Evolutionary conservation across 495 filamentous ascomycete genomes (phyloP).

Genomic region (Amniculicola lignicola): DNA sequence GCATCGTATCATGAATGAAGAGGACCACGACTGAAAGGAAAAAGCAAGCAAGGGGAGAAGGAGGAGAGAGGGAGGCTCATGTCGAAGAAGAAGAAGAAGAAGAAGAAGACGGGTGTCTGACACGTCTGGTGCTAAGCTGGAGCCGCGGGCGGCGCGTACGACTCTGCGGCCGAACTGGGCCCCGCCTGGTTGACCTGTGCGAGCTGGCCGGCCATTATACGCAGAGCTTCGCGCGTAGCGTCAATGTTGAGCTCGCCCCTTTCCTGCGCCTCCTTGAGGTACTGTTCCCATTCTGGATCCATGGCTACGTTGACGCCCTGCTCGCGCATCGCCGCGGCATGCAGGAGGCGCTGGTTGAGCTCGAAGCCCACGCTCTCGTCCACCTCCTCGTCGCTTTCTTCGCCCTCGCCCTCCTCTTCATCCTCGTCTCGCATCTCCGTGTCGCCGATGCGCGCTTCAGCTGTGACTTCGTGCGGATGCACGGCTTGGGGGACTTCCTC

Average conservation of each 20-base stretch:
- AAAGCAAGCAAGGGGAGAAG: neutral
- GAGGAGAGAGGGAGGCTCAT: neutral
- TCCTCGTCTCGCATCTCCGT: constrained; percentile 30
- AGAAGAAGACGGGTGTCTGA: neutral
- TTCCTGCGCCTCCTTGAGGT: constrained; percentile 77
- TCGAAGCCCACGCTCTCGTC: constrained; percentile 56
- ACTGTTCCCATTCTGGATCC: constrained; percentile 82
- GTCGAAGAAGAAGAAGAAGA: neutral
- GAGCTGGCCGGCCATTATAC: constrained; percentile 15
- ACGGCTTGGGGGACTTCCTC: constrained; percentile 13
- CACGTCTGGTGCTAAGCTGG: neutral
- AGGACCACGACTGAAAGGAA: neutral
- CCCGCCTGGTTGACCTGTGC: constrained; percentile 8
- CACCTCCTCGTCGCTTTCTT: constrained; percentile 58
- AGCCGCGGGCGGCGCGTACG: neutral
- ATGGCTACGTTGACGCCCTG: constrained; percentile 61
- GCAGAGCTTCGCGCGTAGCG: constrained; percentile 17
- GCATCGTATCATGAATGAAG: neutral
- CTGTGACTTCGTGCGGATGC: neutral
- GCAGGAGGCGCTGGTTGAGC: constrained; percentile 69
- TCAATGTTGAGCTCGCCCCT: constrained; percentile 42
- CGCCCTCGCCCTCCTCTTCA: constrained; percentile 43
- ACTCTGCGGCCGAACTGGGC: constrained; percentile 2
- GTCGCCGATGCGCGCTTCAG: constrained; percentile 11
- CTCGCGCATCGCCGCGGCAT: constrained; percentile 61